Percentiles rank a stretch among this genome's conserved stretches.
These are phyloP conservation scores for Pisolithus tinctorius DNA, from an alignment of 768 basidiomycete species.

Conservation along the genomic window DNA sequence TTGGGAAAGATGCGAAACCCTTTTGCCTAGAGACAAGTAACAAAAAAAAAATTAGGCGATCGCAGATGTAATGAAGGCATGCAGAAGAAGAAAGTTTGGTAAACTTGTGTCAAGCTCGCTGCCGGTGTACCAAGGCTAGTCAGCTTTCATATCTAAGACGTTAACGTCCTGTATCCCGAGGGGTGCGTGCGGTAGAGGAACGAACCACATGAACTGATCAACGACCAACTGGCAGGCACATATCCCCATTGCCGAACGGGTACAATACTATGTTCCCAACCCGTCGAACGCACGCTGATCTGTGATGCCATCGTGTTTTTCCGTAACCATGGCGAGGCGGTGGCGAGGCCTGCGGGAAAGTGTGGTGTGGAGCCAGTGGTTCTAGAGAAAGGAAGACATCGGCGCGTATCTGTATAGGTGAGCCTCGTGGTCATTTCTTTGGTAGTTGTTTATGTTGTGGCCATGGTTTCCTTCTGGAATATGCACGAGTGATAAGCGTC, in stretches of 20 bases:
- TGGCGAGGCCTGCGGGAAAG: slow-evolving; percentile 46
- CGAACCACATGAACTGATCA: neutral
- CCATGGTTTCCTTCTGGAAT: slow-evolving; percentile 41
- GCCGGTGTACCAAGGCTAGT: slow-evolving; percentile 33
- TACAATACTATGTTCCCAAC: slow-evolving; percentile 57
- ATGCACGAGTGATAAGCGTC: slow-evolving; percentile 26
- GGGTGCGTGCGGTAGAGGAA: slow-evolving; percentile 50
- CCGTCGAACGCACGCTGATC: slow-evolving; percentile 51
- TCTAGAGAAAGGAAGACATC: slow-evolving; percentile 53
- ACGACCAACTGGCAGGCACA: slow-evolving; percentile 30
- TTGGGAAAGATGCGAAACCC: no score
- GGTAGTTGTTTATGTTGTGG: neutral
- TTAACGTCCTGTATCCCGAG: slow-evolving; percentile 19
- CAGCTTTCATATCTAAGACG: slow-evolving; percentile 52
- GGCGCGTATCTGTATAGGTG: slow-evolving; percentile 48
- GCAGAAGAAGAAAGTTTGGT: no score
- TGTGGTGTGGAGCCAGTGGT: slow-evolving; percentile 42
- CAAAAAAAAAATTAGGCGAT: no score
- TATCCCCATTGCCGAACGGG: slow-evolving; percentile 52
- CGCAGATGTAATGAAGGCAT: no score
- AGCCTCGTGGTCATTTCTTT: slow-evolving; percentile 1
- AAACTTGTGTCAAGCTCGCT: no score
- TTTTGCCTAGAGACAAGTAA: no score
- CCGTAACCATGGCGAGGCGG: slow-evolving; percentile 54
- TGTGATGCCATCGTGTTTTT: slow-evolving; percentile 67